Conservation (phyloP, 2,329 filamentous ascomycete genomes). For the Rachicladosporium sp. region DNA sequence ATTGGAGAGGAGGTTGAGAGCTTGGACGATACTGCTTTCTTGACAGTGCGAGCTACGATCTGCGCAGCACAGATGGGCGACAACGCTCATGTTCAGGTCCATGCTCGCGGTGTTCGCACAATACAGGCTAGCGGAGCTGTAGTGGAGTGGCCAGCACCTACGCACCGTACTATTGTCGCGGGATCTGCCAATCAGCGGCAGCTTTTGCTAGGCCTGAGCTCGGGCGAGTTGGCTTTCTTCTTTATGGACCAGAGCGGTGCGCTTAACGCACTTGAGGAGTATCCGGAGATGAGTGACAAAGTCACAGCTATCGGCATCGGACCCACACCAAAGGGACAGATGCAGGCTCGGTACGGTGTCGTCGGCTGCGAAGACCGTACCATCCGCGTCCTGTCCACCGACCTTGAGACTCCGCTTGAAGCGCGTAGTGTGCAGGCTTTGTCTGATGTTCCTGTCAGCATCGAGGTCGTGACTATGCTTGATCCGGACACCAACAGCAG, state of each 20-base stretch:
- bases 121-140: slow-evolving; percentile 65
- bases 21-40: slow-evolving; percentile 83
- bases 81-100: slow-evolving; percentile 83
- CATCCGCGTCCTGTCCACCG: slow-evolving; percentile 54
- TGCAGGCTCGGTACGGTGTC: slow-evolving; percentile 83
- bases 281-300: slow-evolving; percentile 87
- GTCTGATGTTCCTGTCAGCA: slow-evolving; percentile 74
- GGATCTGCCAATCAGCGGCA: slow-evolving; percentile 92
- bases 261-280: slow-evolving; percentile 61
- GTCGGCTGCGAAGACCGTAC: slow-evolving; percentile 96
- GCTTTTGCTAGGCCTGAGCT: slow-evolving; percentile 85
- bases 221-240: slow-evolving; percentile 94
- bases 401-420: slow-evolving; percentile 66
- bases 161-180: slow-evolving; percentile 89
- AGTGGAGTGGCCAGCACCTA: slow-evolving; percentile 87
- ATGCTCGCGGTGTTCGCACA: slow-evolving; percentile 90
- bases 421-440: slow-evolving; percentile 90
- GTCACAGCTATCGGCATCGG: slow-evolving; percentile 92
- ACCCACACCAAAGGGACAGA: slow-evolving; percentile 77
- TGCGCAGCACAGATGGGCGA: slow-evolving; percentile 91
- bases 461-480: slow-evolving; percentile 90
- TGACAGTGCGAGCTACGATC: slow-evolving; percentile 77
- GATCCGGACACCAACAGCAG: slow-evolving; percentile 82
- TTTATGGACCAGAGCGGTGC: slow-evolving; percentile 94
- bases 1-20: slow-evolving; percentile 97